A percentile compares a stretch with the other conserved stretches of the same genome.
These are phyloP conservation scores for Hymenoscyphus repandus DNA, from an alignment of 2,329 filamentous ascomycete genomes.

Conservation along the genomic window DNA sequence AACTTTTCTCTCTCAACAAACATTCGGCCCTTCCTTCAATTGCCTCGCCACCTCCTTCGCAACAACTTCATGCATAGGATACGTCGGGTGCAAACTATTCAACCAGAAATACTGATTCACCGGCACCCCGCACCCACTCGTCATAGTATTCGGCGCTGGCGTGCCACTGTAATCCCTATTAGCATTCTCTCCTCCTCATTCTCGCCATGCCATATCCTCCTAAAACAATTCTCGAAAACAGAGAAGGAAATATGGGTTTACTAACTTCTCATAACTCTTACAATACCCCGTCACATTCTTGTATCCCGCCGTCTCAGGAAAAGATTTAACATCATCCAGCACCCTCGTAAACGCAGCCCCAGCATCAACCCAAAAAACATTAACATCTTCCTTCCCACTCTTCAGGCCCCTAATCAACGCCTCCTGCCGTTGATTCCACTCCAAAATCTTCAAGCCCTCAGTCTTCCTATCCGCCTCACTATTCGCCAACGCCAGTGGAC, in stretches of 20 bases:
- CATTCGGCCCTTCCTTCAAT: conserved; percentile 35
- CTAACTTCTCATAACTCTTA: conserved; percentile 47
- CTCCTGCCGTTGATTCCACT: conserved; percentile 45
- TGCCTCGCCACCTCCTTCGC: conserved; percentile 43
- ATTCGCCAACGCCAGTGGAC: conserved; percentile 42
- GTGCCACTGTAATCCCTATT: conserved; percentile 37
- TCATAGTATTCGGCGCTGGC: conserved; percentile 36
- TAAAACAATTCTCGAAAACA: neutral
- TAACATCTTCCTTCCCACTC: conserved; percentile 36
- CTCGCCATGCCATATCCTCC: neutral
- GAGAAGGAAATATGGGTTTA: conserved; percentile 6
- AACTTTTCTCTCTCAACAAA: conserved; percentile 30
- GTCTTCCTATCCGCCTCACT: conserved; percentile 30
- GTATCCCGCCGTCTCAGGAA: conserved; percentile 43
- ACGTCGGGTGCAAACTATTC: conserved; percentile 59
- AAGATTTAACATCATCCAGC: conserved; percentile 45
- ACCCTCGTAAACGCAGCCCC: conserved; percentile 46
- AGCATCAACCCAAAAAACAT: conserved; percentile 49
- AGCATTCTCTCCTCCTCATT: neutral
- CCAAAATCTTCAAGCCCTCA: conserved; percentile 41
- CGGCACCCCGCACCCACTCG: conserved; percentile 43
- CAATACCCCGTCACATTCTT: conserved; percentile 54
- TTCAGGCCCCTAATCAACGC: conserved; percentile 35
- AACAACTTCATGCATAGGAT: conserved; percentile 54
- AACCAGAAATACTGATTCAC: conserved; percentile 63